phyloP scores from a whole-genome alignment of 164 flowering plant genomes.

The Vitis rupestris region DNA sequence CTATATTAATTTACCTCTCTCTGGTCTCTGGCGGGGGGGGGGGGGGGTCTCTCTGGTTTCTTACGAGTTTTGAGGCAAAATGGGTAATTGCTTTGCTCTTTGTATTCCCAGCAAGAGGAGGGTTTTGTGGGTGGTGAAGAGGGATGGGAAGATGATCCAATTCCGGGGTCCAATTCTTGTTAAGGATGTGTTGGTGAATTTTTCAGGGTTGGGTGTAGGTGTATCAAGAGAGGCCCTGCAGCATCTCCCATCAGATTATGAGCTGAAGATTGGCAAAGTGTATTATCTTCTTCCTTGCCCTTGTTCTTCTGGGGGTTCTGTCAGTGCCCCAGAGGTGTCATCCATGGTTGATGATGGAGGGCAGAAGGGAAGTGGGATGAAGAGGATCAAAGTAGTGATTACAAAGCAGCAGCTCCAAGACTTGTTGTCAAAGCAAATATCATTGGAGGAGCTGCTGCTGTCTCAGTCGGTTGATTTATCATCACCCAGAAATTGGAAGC shows the following conservation, averaged over 20 bases:
- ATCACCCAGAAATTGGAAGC: constrained; percentile 28
- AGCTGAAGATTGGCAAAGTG: constrained; percentile 27
- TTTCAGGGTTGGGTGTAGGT: constrained; percentile 6
- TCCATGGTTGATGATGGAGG: neutral
- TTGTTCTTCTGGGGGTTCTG: neutral
- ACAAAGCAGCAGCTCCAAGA: constrained; percentile 49
- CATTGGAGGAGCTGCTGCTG: constrained; percentile 29
- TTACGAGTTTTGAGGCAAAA: neutral
- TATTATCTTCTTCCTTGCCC: constrained; percentile 27
- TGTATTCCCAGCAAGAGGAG: neutral
- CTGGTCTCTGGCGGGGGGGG: no score
- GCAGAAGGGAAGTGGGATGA: constrained; percentile 5
- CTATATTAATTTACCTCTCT: no score
- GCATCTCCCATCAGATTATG: constrained; percentile 26
- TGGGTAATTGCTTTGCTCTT: constrained; percentile 10
- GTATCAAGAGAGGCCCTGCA: neutral
- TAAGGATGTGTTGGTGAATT: constrained; percentile 7
- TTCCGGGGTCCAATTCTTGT: constrained; percentile 5
- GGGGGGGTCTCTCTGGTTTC: neutral
- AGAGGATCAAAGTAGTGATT: constrained; percentile 42
- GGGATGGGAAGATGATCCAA: constrained; percentile 10
- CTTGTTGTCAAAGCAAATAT: constrained; percentile 30
- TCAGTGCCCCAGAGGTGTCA: neutral
- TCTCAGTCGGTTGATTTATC: neutral
- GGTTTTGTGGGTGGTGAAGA: constrained; percentile 10